Conservation (phyloP, 257 asterid genomes). For the Handroanthus guayacan region DNA sequence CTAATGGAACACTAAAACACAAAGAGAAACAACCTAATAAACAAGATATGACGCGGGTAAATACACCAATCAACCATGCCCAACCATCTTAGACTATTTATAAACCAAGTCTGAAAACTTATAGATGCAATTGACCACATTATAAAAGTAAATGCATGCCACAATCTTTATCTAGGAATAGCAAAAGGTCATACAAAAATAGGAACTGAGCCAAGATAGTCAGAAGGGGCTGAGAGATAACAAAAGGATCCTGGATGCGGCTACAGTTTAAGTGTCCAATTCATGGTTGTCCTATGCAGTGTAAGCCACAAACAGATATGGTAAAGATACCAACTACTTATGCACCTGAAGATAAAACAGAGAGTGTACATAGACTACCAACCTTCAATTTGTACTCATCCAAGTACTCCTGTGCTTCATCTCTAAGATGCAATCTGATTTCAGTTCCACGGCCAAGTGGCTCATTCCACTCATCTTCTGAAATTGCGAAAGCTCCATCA, state of each 20-base stretch:
- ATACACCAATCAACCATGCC: neutral
- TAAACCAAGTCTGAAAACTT: neutral
- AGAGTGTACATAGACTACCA: conserved; percentile 3
- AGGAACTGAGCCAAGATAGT: neutral
- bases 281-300: neutral
- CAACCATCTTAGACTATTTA: neutral
- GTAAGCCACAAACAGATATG: neutral
- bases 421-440: conserved; percentile 86
- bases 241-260: neutral
- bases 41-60: neutral
- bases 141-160: conserved; percentile 13
- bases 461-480: conserved; percentile 90
- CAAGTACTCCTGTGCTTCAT: conserved; percentile 91
- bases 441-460: conserved; percentile 99
- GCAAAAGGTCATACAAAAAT: neutral
- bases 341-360: neutral
- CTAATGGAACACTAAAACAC: conserved; percentile 1
- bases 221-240: neutral
- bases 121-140: neutral
- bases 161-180: neutral
- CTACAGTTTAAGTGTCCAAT: neutral
- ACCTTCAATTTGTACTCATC: conserved; percentile 89
- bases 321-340: neutral
- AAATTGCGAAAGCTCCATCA: conserved; percentile 94
- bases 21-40: neutral